phyloP scores from a whole-genome alignment of 805 yeast species.

The Spathaspora hagerdaliae region DNA sequence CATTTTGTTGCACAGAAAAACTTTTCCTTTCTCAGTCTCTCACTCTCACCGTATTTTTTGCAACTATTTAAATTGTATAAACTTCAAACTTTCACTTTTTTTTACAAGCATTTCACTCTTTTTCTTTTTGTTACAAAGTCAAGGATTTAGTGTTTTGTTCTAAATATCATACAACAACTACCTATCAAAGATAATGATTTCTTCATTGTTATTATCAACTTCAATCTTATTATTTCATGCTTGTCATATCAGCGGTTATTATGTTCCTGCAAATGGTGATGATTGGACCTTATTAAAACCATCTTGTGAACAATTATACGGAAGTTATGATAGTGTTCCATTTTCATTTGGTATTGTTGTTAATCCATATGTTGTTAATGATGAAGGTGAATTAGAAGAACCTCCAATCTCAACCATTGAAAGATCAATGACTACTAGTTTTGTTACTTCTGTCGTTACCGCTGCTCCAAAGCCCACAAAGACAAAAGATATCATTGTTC shows the following conservation, averaged over 20 bases:
- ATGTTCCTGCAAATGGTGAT: constrained; percentile 26
- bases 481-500: constrained; percentile 16
- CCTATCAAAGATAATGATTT: not conserved
- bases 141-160: not conserved
- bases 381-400: constrained; percentile 17
- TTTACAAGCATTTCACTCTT: not conserved
- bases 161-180: not conserved
- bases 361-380: constrained; percentile 18
- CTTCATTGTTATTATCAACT: not conserved
- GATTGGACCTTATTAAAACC: constrained; percentile 36
- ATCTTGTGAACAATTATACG: constrained; percentile 7
- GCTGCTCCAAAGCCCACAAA: constrained; percentile 21
- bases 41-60: not conserved
- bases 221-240: not conserved
- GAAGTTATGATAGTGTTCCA: constrained; percentile 23
- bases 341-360: constrained; percentile 35
- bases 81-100: not conserved
- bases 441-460: constrained; percentile 13
- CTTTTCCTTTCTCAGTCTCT: not conserved
- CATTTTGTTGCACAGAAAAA: not conserved
- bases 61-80: constrained; percentile 1
- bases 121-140: not conserved
- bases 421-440: constrained; percentile 10
- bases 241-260: constrained; percentile 5
- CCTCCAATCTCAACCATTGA: constrained; percentile 11